These are phyloP conservation scores for Parietaria judaica DNA, from an alignment of 306 rosid genomes.

Conservation along the genomic window DNA sequence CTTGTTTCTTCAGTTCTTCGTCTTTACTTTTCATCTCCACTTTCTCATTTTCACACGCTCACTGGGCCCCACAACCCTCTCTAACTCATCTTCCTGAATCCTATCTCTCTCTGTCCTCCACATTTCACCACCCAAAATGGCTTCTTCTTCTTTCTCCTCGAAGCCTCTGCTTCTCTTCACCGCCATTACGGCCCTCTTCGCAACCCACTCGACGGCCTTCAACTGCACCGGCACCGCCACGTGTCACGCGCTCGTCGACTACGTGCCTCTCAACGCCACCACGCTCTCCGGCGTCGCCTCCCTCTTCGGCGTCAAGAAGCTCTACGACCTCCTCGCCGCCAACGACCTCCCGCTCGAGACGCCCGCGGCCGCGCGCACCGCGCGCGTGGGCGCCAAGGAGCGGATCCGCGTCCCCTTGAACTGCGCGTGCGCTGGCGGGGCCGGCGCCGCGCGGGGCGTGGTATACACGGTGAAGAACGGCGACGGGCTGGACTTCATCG, in stretches of 20 bases:
- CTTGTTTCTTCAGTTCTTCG: too few relatives aligned
- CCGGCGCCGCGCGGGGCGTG: constrained; percentile 31
- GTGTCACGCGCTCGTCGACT: constrained; percentile 43
- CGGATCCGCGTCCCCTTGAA: constrained; percentile 46
- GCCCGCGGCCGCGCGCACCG: background rate
- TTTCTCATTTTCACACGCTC: too few relatives aligned
- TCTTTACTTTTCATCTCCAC: too few relatives aligned
- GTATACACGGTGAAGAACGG: constrained; percentile 28
- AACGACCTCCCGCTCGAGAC: constrained; percentile 26
- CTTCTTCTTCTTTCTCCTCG: constrained; percentile 14
- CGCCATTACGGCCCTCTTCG: constrained; percentile 4
- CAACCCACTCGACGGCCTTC: constrained; percentile 30
- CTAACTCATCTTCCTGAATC: too few relatives aligned
- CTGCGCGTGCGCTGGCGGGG: constrained; percentile 43
- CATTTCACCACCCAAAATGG: constrained; percentile 7
- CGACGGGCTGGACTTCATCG: constrained; percentile 44
- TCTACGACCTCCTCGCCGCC: constrained; percentile 46
- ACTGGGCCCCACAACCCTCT: too few relatives aligned
- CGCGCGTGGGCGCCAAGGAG: background rate
- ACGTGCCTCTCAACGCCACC: constrained; percentile 35
- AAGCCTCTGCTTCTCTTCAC: constrained; percentile 14
- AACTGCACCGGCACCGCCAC: constrained; percentile 26
- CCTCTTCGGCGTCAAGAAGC: constrained; percentile 60
- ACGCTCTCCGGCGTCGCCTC: constrained; percentile 28
- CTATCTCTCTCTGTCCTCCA: constrained; percentile 6